Evolutionary conservation across 805 yeast species (phyloP).

Genomic region (Hanseniaspora lindneri): DNA sequence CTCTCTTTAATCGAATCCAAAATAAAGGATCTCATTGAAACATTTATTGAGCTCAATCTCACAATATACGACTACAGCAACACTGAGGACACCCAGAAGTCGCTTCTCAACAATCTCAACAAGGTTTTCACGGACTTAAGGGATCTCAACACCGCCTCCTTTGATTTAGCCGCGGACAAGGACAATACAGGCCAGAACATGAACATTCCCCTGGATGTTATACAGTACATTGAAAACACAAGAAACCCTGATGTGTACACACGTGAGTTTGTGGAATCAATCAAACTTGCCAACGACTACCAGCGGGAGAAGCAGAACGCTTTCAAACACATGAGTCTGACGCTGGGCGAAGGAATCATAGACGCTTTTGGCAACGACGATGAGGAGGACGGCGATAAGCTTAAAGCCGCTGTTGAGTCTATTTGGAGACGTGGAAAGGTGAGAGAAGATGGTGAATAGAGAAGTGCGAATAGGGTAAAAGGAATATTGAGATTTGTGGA

Average conservation of each 20-base stretch:
- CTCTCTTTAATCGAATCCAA: constrained; percentile 25
- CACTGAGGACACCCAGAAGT: constrained; percentile 64
- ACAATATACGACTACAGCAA: constrained; percentile 90
- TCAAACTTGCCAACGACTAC: constrained; percentile 79
- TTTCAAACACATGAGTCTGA: constrained; percentile 47
- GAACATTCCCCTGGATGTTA: constrained; percentile 69
- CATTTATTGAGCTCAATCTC: constrained; percentile 79
- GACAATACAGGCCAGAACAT: constrained; percentile 29
- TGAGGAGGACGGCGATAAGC: neutral
- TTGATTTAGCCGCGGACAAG: constrained; percentile 22
- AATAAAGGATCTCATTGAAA: constrained; percentile 50
- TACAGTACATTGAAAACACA: constrained; percentile 88
- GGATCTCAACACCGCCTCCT: constrained; percentile 24
- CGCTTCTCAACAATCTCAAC: constrained; percentile 32
- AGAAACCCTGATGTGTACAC: constrained; percentile 95
- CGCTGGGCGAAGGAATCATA: constrained; percentile 54
- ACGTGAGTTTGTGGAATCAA: constrained; percentile 88
- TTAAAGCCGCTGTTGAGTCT: constrained; percentile 1
- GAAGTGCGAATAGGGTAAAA: no score
- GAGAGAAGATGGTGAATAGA: no score
- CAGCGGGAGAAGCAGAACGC: constrained; percentile 76
- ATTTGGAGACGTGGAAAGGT: constrained; percentile 12
- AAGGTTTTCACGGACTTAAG: constrained; percentile 34
- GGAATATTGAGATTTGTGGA: no score
- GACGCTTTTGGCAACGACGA: constrained; percentile 53